phyloP scores from a whole-genome alignment of 2,329 filamentous ascomycete species.

The Paraphoma chrysanthemicola region DNA sequence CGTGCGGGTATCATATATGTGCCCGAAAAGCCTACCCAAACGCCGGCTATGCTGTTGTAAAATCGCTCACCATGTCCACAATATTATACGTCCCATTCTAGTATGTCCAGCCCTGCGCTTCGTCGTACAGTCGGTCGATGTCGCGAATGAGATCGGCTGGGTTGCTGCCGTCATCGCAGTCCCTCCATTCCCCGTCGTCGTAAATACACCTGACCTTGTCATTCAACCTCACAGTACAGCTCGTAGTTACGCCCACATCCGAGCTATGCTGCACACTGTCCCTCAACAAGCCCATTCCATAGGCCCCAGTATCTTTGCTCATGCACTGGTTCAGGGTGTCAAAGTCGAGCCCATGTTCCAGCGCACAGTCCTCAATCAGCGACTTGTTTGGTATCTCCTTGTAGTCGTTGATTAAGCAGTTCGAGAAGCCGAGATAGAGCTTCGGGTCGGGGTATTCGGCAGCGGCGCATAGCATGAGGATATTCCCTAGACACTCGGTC shows the following conservation, averaged over 20 bases:
- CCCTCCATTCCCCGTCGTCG: constrained; percentile 78
- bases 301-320: constrained; percentile 75
- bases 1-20: constrained; percentile 13
- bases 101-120: constrained; percentile 37
- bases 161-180: constrained; percentile 73
- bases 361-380: constrained; percentile 85
- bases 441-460: constrained; percentile 84
- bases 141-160: constrained; percentile 78
- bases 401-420: constrained; percentile 84
- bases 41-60: constrained; percentile 7
- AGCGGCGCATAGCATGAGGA: constrained; percentile 89
- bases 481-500: constrained; percentile 90
- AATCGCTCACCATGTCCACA: not conserved
- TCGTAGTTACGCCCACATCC: constrained; percentile 54
- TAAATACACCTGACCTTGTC: constrained; percentile 83
- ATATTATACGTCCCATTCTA: constrained; percentile 4
- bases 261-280: constrained; percentile 70
- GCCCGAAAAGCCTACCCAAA: constrained; percentile 2
- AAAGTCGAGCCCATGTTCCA: constrained; percentile 90
- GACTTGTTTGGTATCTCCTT: constrained; percentile 75
- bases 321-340: constrained; percentile 82
- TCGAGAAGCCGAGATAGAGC: constrained; percentile 88
- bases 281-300: constrained; percentile 71
- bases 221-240: constrained; percentile 68
- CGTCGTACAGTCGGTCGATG: constrained; percentile 72